Evolutionary conservation across 1,284 basidiomycete species (phyloP).

Genomic region (Coniferiporia weirii): DNA sequence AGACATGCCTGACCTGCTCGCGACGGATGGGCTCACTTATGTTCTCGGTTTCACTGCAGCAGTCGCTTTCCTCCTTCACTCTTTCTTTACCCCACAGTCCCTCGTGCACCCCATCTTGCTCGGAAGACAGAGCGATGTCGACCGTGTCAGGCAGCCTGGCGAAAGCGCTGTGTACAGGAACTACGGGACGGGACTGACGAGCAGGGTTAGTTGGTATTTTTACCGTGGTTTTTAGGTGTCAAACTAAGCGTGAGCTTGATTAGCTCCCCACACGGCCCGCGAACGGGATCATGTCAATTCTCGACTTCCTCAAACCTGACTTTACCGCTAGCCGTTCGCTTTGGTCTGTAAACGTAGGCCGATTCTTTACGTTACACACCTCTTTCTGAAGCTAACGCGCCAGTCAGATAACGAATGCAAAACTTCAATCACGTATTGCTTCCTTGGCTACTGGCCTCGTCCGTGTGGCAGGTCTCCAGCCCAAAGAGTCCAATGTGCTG

Average conservation of each 20-base stretch:
- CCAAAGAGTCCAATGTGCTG: constrained; percentile 61
- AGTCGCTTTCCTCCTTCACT: constrained; percentile 68
- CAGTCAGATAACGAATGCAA: constrained; percentile 59
- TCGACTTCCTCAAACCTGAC: constrained; percentile 61
- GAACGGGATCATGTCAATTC: constrained; percentile 62
- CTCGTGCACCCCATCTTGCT: constrained; percentile 79
- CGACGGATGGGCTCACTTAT: constrained; percentile 72
- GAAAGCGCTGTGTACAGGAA: constrained; percentile 80
- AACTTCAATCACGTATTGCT: constrained; percentile 59
- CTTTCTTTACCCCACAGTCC: constrained; percentile 70
- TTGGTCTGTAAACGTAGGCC: constrained; percentile 66
- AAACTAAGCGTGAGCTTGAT: constrained; percentile 6
- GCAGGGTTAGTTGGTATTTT: constrained; percentile 46
- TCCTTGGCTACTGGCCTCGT: constrained; percentile 65
- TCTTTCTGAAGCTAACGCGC: not conserved
- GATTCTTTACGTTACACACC: not conserved
- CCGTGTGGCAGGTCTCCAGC: constrained; percentile 49
- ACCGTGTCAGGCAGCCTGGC: constrained; percentile 65
- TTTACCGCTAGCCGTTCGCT: constrained; percentile 63
- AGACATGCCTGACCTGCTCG: constrained; percentile 43
- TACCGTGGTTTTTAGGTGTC: not conserved
- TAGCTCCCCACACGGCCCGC: constrained; percentile 68
- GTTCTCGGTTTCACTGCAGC: constrained; percentile 66
- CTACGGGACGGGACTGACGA: constrained; percentile 74
- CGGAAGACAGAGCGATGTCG: constrained; percentile 76